These are phyloP conservation scores for Trichophyton equinum DNA, from an alignment of 2,329 filamentous ascomycete species.

Conservation along the genomic window DNA sequence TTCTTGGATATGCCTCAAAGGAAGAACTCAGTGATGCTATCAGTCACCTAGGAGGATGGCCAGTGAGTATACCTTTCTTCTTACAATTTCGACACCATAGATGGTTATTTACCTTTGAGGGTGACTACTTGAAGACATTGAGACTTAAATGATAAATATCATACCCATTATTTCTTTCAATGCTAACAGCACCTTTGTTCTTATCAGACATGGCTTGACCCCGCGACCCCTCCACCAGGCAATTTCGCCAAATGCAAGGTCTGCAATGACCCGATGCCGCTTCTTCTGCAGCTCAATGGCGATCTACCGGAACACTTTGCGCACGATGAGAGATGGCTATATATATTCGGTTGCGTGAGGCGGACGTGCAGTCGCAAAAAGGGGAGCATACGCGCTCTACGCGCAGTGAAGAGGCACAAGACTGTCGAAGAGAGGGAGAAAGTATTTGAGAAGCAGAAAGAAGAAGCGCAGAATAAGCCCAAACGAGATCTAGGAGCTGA, in stretches of 20 bases:
- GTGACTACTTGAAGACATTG: not conserved
- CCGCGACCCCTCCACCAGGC: conserved; percentile 57
- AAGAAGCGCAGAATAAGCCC: conserved; percentile 12
- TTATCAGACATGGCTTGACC: conserved; percentile 67
- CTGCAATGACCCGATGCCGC: conserved; percentile 70
- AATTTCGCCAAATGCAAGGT: conserved; percentile 72
- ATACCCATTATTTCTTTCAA: not conserved
- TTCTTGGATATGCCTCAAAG: conserved; percentile 77
- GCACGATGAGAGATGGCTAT: conserved; percentile 74
- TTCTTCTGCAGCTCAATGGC: conserved; percentile 82
- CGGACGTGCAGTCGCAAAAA: conserved; percentile 69
- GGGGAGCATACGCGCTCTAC: conserved; percentile 65
- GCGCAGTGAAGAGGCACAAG: conserved; percentile 48
- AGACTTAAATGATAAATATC: not conserved
- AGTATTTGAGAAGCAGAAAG: conserved; percentile 15
- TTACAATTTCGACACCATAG: not conserved
- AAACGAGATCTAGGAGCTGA: conserved; percentile 40
- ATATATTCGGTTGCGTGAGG: conserved; percentile 69
- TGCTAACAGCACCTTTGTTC: not conserved
- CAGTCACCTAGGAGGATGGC: conserved; percentile 75
- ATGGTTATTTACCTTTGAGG: not conserved
- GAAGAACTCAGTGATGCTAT: conserved; percentile 69
- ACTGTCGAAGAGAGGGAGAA: conserved; percentile 19
- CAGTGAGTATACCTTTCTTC: conserved; percentile 46
- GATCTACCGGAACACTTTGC: conserved; percentile 80